Base-by-base conservation (phyloP, 2,329 filamentous ascomycete genomes). In the Fusarium sp. region DNA sequence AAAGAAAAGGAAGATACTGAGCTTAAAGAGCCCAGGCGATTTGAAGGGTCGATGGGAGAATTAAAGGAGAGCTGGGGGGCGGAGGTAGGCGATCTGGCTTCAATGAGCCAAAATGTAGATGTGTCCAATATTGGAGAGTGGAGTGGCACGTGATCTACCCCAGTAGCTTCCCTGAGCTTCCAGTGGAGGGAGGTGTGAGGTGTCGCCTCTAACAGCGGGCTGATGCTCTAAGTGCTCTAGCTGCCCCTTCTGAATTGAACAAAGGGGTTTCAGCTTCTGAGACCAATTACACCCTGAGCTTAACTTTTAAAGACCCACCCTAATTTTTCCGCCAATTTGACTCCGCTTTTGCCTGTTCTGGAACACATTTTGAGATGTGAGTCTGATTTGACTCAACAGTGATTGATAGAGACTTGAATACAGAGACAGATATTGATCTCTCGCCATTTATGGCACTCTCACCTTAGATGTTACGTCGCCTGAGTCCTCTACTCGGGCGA, bases 11-110 rank as follows among this genome's bases (percentile, higher is more conserved):
- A 74, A 71, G 69, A 77, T 75, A 72, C 70, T 72, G 76, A 80
- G 80, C 80, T 79, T 73, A 70, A 69, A 74, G 73, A 78, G 79
- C 79, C 80, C 80, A 75, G 69, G 73, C 72, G 73, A 73, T 74
- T 70, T 65, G 69, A 72, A 70, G 71, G 69, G 75, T 74, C 73
- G 73, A 75, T 74, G 74, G 74, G 74, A 71, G 70, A 73, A 74
- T 71, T 73, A 77, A 76, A 79, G 76, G 77, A 75, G 78, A 76
- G 75, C 72, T 76, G 74, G 72, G 72, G 75, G 70, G 73, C 67
- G 73, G 75, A 77, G 72, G 74, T 72, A 77, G 76, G 77, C 77
- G 77, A 83, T 83, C 80, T 83, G 81, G 79, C 81, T 80, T 82
- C 79, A 80, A 77, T 73, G 73, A 72, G 72, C 75, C 60, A 67